These are phyloP conservation scores for Cornus controversa DNA, from an alignment of 148 eudicot species.

Conservation along the genomic window DNA sequence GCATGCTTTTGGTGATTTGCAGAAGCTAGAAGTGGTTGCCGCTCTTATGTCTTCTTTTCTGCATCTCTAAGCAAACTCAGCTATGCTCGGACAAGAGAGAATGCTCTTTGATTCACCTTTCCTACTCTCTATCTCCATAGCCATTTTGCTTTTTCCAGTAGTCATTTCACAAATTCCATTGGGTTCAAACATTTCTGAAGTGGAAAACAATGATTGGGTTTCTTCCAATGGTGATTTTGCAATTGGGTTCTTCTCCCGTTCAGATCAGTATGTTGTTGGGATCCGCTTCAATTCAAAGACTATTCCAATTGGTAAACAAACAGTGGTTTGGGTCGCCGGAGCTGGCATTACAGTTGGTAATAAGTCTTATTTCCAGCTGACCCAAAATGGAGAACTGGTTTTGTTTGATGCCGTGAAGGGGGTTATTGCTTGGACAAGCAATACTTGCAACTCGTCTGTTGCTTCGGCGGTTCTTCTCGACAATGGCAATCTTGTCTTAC, in stretches of 20 bases:
- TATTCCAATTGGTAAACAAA: constrained; percentile 37
- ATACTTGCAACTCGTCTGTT: constrained; percentile 38
- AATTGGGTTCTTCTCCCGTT: constrained; percentile 45
- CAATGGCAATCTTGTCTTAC: constrained; percentile 54
- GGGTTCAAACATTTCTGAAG: constrained; percentile 52
- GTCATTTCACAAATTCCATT: constrained; percentile 41
- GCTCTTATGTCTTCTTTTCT: background rate
- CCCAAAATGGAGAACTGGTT: constrained; percentile 41
- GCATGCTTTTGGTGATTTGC: constrained; percentile 6
- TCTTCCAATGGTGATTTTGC: constrained; percentile 65
- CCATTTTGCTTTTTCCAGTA: constrained; percentile 27
- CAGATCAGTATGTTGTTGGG: constrained; percentile 44
- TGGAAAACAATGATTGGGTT: constrained; percentile 45
- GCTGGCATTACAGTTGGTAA: constrained; percentile 42
- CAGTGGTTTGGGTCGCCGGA: constrained; percentile 63
- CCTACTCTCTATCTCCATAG: constrained; percentile 24
- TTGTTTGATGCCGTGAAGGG: constrained; percentile 42
- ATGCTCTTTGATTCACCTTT: background rate
- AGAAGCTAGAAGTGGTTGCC: constrained; percentile 2
- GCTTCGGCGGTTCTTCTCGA: constrained; percentile 49
- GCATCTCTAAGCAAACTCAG: constrained; percentile 9
- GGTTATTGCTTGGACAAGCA: constrained; percentile 46
- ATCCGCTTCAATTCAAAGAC: constrained; percentile 45
- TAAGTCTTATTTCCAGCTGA: constrained; percentile 47
- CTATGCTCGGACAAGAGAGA: constrained; percentile 23